phyloP scores from a whole-genome alignment of 2,329 filamentous ascomycete genomes.

The Lecanosticta acicola region DNA sequence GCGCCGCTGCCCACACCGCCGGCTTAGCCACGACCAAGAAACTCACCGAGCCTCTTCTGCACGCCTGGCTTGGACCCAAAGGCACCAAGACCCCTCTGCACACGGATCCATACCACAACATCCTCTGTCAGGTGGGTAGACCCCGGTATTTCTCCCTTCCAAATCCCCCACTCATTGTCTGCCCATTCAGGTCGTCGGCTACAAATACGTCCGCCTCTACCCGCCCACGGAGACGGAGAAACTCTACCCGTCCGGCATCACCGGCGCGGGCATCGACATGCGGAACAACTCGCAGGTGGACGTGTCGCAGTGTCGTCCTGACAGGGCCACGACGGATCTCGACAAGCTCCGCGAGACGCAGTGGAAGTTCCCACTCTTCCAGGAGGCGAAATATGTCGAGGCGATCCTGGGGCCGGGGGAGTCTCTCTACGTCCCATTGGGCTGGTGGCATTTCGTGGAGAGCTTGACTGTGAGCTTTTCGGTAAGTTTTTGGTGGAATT shows the following conservation, averaged over 20 bases:
- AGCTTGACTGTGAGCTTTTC: slow-evolving; percentile 84
- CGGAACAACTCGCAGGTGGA: slow-evolving; percentile 81
- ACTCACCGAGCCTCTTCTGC: slow-evolving; percentile 60
- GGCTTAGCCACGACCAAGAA: slow-evolving; percentile 16
- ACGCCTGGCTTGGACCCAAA: slow-evolving; percentile 88
- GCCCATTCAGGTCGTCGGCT: slow-evolving; percentile 77
- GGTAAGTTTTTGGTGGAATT: slow-evolving; percentile 95
- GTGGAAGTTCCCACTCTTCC: slow-evolving; percentile 50
- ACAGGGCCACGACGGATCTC: neutral
- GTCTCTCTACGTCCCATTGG: slow-evolving; percentile 79
- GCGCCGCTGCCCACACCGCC: slow-evolving; percentile 17
- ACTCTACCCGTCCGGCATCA: slow-evolving; percentile 58
- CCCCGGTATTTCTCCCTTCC: no score
- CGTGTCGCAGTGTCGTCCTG: slow-evolving; percentile 37
- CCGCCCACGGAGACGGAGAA: slow-evolving; percentile 55
- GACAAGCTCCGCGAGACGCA: slow-evolving; percentile 23
- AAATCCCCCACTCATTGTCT: no score
- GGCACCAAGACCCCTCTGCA: slow-evolving; percentile 89
- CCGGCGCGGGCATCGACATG: slow-evolving; percentile 74
- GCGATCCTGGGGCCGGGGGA: slow-evolving; percentile 76
- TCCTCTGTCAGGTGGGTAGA: slow-evolving; percentile 82
- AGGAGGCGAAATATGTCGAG: slow-evolving; percentile 62
- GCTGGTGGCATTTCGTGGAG: slow-evolving; percentile 97
- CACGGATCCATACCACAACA: slow-evolving; percentile 89
- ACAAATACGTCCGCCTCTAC: slow-evolving; percentile 89